Evolutionary conservation across 2,329 filamentous ascomycete genomes (phyloP).

Genomic region (Fusarium austroafricanum): DNA sequence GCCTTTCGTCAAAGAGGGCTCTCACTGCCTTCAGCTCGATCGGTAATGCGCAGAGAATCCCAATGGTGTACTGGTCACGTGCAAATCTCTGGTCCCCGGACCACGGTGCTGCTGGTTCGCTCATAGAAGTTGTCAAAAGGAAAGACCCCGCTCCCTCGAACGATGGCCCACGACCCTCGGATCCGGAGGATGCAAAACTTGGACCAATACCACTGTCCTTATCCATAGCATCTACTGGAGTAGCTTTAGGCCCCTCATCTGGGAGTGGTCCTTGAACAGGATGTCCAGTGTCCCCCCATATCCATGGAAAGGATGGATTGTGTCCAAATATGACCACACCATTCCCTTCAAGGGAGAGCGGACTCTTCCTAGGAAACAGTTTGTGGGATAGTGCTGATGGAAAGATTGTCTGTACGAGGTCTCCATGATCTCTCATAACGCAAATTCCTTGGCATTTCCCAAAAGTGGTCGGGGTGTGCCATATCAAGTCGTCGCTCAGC

Average conservation of each 20-base stretch:
- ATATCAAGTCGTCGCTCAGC: neutral
- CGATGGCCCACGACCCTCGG: too few species aligned
- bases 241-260: too few species aligned
- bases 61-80: neutral
- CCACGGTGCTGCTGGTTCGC: too few species aligned
- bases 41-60: neutral
- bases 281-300: neutral
- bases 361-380: neutral
- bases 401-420: neutral
- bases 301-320: neutral
- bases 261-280: too few species aligned
- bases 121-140: too few species aligned
- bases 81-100: rapidly evolving
- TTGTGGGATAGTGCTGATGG: neutral
- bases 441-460: neutral
- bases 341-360: too few species aligned
- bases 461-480: neutral
- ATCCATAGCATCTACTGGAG: too few species aligned
- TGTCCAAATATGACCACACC: neutral
- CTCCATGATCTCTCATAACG: neutral
- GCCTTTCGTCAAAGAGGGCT: neutral
- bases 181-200: too few species aligned
- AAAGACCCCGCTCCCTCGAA: too few species aligned
- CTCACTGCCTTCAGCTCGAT: neutral
- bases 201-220: too few species aligned